Evolutionary conservation across 169 alveolate species (phyloP).

Genomic region (Plasmodium billcollinsi): DNA sequence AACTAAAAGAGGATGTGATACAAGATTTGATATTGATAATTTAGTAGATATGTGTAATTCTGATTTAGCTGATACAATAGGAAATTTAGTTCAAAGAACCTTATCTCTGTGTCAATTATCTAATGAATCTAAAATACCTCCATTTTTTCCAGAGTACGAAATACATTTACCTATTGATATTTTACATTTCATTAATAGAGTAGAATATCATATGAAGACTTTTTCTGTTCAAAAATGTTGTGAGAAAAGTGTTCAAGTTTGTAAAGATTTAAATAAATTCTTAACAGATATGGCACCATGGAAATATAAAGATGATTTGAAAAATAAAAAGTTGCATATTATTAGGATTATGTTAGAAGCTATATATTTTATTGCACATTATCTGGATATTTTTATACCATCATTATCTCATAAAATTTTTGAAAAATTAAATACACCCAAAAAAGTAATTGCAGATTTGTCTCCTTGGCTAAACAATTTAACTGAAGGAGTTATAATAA

Average conservation of each 20-base stretch:
- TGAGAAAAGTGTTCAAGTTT: conserved; percentile 84
- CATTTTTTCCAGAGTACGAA: conserved; percentile 58
- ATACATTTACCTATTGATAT: conserved; percentile 86
- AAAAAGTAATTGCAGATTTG: conserved; percentile 75
- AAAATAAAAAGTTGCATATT: conserved; percentile 80
- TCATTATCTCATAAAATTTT: conserved; percentile 87
- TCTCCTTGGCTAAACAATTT: conserved; percentile 80
- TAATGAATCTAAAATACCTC: conserved; percentile 86
- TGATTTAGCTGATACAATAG: conserved; percentile 90
- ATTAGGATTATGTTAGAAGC: conserved; percentile 92
- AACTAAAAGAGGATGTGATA: conserved; percentile 85
- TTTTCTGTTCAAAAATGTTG: conserved; percentile 84
- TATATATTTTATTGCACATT: conserved; percentile 90
- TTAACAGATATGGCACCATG: conserved; percentile 93
- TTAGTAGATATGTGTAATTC: conserved; percentile 87
- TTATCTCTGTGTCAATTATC: conserved; percentile 83
- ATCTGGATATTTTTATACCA: conserved; percentile 91
- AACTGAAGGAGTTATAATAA: conserved; percentile 45
- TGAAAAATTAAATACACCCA: conserved; percentile 84
- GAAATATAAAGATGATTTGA: conserved; percentile 80
- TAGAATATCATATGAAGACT: conserved; percentile 70
- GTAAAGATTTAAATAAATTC: conserved; percentile 88
- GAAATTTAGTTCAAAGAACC: conserved; percentile 88
- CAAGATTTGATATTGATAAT: conserved; percentile 83
- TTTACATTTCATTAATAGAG: conserved; percentile 79